Conservation (phyloP, 371 early-diverging fungal species). For the Cladochytrium tenue region DNA sequence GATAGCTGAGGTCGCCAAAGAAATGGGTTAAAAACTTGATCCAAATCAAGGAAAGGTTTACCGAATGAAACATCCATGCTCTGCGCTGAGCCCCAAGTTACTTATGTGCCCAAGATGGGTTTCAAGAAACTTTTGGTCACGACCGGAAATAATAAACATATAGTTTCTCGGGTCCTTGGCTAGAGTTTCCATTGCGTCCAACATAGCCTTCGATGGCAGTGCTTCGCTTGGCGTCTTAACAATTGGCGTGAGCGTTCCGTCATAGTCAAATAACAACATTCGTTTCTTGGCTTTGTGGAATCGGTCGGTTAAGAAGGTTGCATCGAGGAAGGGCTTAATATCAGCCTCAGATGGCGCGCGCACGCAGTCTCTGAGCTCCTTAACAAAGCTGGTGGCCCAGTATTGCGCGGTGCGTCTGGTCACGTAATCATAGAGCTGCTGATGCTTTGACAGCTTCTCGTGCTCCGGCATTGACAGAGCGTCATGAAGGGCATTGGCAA, state of each 20-base stretch:
- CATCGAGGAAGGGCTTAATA: slow-evolving; percentile 1
- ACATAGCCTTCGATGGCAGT: slow-evolving; percentile 69
- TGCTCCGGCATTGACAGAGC: slow-evolving; percentile 92
- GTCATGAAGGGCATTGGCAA: slow-evolving; percentile 85
- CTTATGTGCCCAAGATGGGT: slow-evolving; percentile 84
- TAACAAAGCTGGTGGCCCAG: slow-evolving; percentile 96
- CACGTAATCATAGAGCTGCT: slow-evolving; percentile 91
- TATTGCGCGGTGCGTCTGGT: slow-evolving; percentile 96
- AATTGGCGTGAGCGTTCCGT: slow-evolving; percentile 86
- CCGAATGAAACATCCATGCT: slow-evolving; percentile 95
- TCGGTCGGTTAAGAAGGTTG: neutral
- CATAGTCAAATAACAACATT: slow-evolving; percentile 92
- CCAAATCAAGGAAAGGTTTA: slow-evolving; percentile 33
- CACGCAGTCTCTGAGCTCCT: slow-evolving; percentile 66
- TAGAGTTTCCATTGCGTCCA: slow-evolving; percentile 69
- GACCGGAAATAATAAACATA: slow-evolving; percentile 89
- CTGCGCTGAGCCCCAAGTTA: slow-evolving; percentile 88
- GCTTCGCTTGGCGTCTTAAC: slow-evolving; percentile 89
- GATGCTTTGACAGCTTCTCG: slow-evolving; percentile 78
- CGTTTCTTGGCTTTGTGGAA: slow-evolving; percentile 39
- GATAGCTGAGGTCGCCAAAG: neutral
- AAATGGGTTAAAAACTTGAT: slow-evolving; percentile 12
- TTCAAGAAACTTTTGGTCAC: slow-evolving; percentile 69
- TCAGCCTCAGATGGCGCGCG: slow-evolving; percentile 39
- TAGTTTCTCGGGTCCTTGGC: slow-evolving; percentile 76